phyloP scores from a whole-genome alignment of 2,329 filamentous ascomycete genomes.

The Sordariomycetes sp. region DNA sequence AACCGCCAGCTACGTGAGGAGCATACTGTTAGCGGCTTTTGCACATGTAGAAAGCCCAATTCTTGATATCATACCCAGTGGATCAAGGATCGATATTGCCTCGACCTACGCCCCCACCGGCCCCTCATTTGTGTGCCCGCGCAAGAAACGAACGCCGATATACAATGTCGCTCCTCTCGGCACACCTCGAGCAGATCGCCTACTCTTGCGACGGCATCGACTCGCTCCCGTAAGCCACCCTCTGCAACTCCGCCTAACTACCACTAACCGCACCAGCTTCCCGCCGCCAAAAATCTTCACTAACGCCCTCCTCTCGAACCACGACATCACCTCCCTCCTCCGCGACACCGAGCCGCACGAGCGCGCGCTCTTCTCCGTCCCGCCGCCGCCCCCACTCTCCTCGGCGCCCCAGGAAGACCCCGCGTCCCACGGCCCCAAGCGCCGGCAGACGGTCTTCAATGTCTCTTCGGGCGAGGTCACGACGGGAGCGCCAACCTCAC shows the following conservation, averaged over 20 bases:
- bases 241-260: background rate
- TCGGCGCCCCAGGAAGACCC: constrained; percentile 29
- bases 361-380: constrained; percentile 86
- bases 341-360: constrained; percentile 93
- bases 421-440: constrained; percentile 21
- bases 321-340: constrained; percentile 90
- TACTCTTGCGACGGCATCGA: constrained; percentile 68
- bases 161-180: constrained; percentile 57
- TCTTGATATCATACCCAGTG: too few species aligned
- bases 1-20: background rate
- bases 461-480: constrained; percentile 53
- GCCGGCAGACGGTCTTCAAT: constrained; percentile 56
- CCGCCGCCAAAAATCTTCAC: constrained; percentile 90
- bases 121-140: background rate
- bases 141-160: background rate
- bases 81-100: background rate
- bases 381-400: constrained; percentile 44
- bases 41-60: background rate
- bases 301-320: constrained; percentile 76
- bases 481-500: constrained; percentile 37
- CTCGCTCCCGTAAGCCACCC: constrained; percentile 55
- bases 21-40: background rate
- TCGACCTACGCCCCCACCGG: background rate
- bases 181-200: constrained; percentile 66
- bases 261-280: constrained; percentile 46